Percentiles rank a stretch among this genome's conserved stretches.
Conservation (phyloP, 2,329 filamentous ascomycete species). For the Beauveria medogensis region DNA sequence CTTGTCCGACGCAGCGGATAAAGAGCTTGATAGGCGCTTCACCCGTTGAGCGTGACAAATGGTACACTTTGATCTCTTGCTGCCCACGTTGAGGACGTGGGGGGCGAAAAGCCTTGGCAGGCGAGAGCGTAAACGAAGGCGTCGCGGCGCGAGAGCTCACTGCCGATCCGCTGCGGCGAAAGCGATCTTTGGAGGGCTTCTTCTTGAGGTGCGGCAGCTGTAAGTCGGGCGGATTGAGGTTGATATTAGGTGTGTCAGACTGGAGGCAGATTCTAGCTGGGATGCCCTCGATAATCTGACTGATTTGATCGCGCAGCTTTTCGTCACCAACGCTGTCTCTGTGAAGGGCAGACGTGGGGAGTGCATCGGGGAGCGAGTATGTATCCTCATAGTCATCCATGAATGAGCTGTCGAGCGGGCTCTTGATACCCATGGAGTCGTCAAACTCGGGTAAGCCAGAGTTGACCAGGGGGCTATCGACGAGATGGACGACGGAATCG, state of each 20-base stretch:
- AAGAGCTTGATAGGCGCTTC: constrained; percentile 90
- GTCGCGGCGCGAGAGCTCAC: constrained; percentile 49
- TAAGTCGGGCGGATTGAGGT: constrained; percentile 52
- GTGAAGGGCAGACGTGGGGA: constrained; percentile 17
- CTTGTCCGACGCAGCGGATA: constrained; percentile 83
- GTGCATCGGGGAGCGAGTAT: constrained; percentile 23
- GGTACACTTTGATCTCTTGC: constrained; percentile 83
- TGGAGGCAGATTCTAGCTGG: constrained; percentile 72
- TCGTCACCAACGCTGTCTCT: constrained; percentile 45
- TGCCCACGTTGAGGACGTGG: constrained; percentile 43
- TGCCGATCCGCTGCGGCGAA: constrained; percentile 42
- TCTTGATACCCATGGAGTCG: constrained; percentile 30
- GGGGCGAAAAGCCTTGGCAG: constrained; percentile 45
- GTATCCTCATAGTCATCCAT: constrained; percentile 40
- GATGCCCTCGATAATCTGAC: constrained; percentile 67
- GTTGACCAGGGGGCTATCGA: constrained; percentile 37
- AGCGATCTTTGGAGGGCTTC: constrained; percentile 34
- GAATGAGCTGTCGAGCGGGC: constrained; percentile 36
- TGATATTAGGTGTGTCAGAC: constrained; percentile 40
- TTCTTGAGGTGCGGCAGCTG: constrained; percentile 40
- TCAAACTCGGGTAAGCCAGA: constrained; percentile 32
- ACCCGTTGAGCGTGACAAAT: constrained; percentile 75
- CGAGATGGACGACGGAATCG: constrained; percentile 32
- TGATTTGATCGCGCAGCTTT: constrained; percentile 72
- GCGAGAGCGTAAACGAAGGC: constrained; percentile 62